Percentiles rank a stretch among this genome's conserved stretches.
Conservation (phyloP, 495 filamentous ascomycete genomes). For the Penicillium parvum region DNA sequence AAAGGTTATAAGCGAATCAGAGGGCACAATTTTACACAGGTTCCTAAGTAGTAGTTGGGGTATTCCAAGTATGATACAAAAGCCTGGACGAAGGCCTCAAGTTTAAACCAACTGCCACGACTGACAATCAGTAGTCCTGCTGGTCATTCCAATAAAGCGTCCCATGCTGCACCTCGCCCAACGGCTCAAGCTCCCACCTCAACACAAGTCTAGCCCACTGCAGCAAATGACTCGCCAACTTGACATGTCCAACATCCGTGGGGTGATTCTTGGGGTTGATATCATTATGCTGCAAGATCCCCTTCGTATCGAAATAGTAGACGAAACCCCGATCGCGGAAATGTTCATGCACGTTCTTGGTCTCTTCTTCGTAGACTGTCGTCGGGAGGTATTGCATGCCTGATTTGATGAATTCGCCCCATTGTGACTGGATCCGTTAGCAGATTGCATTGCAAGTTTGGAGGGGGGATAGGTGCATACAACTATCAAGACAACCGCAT, state of each 20-base stretch:
- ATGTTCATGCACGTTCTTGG: slow-evolving; percentile 50
- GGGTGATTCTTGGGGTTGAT: slow-evolving; percentile 61
- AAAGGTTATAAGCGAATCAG: too few relatives aligned
- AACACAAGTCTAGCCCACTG: slow-evolving; percentile 52
- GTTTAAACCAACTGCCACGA: too few relatives aligned
- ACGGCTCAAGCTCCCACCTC: slow-evolving; percentile 57
- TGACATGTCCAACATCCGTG: slow-evolving; percentile 64
- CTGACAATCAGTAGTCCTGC: slow-evolving; percentile 47
- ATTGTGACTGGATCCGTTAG: slow-evolving; percentile 48
- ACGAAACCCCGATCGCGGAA: slow-evolving; percentile 58
- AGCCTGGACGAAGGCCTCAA: too few relatives aligned
- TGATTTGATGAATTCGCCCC: slow-evolving; percentile 51
- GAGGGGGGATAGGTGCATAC: slow-evolving; percentile 29
- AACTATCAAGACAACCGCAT: slow-evolving; percentile 60
- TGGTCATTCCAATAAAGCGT: slow-evolving; percentile 60
- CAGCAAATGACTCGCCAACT: slow-evolving; percentile 61
- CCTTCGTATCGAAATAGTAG: slow-evolving; percentile 64
- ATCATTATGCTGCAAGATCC: slow-evolving; percentile 66
- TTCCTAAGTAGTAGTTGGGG: too few relatives aligned
- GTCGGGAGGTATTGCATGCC: slow-evolving; percentile 52
- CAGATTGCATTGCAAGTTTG: neutral
- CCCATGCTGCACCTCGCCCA: slow-evolving; percentile 61
- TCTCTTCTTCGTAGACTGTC: slow-evolving; percentile 48
- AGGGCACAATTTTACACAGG: too few relatives aligned
- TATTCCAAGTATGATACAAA: too few relatives aligned